Percentiles rank a stretch among this genome's conserved stretches.
Evolutionary conservation across 2,329 filamentous ascomycete species (phyloP).

Genomic region (Zymoseptoria ardabiliae): DNA sequence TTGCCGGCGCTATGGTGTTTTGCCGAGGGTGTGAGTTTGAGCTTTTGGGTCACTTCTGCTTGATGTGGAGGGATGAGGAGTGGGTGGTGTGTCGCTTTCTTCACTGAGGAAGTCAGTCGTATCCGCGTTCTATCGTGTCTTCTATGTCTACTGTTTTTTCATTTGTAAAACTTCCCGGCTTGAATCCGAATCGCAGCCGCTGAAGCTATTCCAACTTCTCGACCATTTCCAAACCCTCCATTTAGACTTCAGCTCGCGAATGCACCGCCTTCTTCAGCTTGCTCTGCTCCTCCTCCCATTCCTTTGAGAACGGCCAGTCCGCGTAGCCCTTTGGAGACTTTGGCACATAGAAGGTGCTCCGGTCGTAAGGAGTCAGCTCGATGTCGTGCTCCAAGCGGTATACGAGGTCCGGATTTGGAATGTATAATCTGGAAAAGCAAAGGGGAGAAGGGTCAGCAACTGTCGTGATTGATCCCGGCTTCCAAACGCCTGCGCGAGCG

Average conservation of each 20-base stretch:
- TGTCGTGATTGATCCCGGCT: not conserved
- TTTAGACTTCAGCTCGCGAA: not conserved
- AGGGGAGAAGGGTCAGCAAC: not conserved
- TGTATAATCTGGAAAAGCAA: slow-evolving; percentile 32
- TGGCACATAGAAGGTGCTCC: slow-evolving; percentile 40
- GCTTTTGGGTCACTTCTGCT: slow-evolving; percentile 16
- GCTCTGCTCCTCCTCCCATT: slow-evolving; percentile 18
- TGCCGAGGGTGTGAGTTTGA: slow-evolving; percentile 22
- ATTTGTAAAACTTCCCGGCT: too few species aligned
- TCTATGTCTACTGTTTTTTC: not conserved
- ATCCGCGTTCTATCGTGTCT: not conserved
- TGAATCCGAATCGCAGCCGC: too few species aligned
- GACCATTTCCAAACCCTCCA: not conserved
- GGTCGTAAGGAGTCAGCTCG: slow-evolving; percentile 39
- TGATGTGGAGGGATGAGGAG: not conserved
- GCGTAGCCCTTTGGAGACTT: slow-evolving; percentile 35
- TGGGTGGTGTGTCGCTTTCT: not conserved
- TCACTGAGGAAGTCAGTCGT: not conserved
- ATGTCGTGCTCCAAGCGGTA: slow-evolving; percentile 40
- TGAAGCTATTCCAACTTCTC: too few species aligned
- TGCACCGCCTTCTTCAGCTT: not conserved
- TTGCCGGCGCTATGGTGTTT: slow-evolving; percentile 25
- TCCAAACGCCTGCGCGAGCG: too few species aligned
- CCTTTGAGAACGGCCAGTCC: slow-evolving; percentile 35
- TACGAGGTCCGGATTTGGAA: slow-evolving; percentile 44